Percentiles rank a stretch among this genome's conserved stretches.
Evolutionary conservation across 2,329 filamentous ascomycete species (phyloP).

Genomic region (Tolypocladium ovalisporum): DNA sequence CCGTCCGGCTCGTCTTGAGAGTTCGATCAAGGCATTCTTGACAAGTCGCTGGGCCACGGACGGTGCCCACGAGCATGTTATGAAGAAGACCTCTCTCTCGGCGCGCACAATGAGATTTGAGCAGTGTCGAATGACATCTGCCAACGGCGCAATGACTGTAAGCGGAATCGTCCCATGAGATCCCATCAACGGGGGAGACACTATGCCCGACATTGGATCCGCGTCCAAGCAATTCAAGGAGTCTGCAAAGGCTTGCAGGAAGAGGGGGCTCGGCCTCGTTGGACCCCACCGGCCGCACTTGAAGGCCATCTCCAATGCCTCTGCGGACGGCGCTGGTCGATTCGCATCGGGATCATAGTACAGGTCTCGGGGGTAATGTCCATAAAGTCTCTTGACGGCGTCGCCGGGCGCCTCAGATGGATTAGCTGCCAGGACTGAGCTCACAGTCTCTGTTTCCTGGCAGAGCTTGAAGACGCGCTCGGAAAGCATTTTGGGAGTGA

Average conservation of each 20-base stretch:
- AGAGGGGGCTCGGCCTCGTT: slow-evolving; percentile 53
- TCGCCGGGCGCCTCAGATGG: slow-evolving; percentile 40
- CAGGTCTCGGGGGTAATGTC: slow-evolving; percentile 13
- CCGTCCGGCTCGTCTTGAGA: slow-evolving; percentile 52
- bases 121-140: slow-evolving; percentile 64
- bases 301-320: slow-evolving; percentile 39
- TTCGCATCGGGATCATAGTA: slow-evolving; percentile 3
- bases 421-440: slow-evolving; percentile 41
- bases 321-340: slow-evolving; percentile 10
- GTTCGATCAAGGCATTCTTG: slow-evolving; percentile 56
- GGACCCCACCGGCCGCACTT: slow-evolving; percentile 59
- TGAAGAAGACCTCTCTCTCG: slow-evolving; percentile 60
- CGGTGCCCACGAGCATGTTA: slow-evolving; percentile 67
- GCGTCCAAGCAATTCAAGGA: slow-evolving; percentile 44
- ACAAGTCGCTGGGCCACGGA: slow-evolving; percentile 58
- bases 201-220: slow-evolving; percentile 38
- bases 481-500: slow-evolving; percentile 15
- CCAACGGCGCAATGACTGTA: slow-evolving; percentile 44
- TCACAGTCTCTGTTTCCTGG: slow-evolving; percentile 42
- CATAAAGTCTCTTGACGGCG: slow-evolving; percentile 45
- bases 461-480: slow-evolving; percentile 37
- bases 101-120: slow-evolving; percentile 66
- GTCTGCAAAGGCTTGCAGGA: slow-evolving; percentile 58
- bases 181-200: slow-evolving; percentile 40
- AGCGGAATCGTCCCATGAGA: slow-evolving; percentile 53